phyloP scores from a whole-genome alignment of 495 filamentous ascomycete genomes.

The Penicillium silybi region DNA sequence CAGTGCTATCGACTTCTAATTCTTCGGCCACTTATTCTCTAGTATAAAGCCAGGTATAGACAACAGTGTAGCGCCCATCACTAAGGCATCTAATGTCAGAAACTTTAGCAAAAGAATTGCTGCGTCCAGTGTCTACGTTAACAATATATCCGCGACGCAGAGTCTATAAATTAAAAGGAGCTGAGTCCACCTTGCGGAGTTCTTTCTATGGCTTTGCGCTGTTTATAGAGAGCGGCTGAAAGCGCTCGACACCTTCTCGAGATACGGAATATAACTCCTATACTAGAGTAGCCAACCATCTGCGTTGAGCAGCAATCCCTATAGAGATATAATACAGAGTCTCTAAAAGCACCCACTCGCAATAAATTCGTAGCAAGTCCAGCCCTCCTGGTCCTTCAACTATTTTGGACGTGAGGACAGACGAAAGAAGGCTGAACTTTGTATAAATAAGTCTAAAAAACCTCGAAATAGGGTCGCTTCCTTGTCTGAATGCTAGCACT shows the following conservation, averaged over 20 bases:
- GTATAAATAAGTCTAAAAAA: background rate
- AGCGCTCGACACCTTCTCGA: background rate
- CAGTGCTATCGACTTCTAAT: background rate
- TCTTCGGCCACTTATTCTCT: conserved; percentile 3
- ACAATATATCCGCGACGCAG: conserved; percentile 3
- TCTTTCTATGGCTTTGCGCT: conserved; percentile 1
- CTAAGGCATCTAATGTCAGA: conserved; percentile 5
- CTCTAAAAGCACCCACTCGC: background rate
- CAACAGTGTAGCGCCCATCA: conserved; percentile 8
- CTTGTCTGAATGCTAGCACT: background rate
- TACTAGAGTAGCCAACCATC: background rate
- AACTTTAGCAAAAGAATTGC: background rate
- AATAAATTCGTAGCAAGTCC: background rate
- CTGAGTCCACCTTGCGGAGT: background rate
- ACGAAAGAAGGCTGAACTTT: background rate
- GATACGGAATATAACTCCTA: background rate
- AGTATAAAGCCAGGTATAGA: conserved; percentile 9
- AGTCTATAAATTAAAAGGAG: conserved; percentile 1
- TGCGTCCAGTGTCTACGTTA: conserved; percentile 1
- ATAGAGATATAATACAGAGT: background rate
- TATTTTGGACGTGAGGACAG: background rate
- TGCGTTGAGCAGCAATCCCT: background rate
- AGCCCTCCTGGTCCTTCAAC: background rate
- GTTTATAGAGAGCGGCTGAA: conserved; percentile 1
- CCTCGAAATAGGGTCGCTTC: background rate